These are phyloP conservation scores for Excoecaria agallocha DNA, from an alignment of 345 rosid species.

Conservation along the genomic window DNA sequence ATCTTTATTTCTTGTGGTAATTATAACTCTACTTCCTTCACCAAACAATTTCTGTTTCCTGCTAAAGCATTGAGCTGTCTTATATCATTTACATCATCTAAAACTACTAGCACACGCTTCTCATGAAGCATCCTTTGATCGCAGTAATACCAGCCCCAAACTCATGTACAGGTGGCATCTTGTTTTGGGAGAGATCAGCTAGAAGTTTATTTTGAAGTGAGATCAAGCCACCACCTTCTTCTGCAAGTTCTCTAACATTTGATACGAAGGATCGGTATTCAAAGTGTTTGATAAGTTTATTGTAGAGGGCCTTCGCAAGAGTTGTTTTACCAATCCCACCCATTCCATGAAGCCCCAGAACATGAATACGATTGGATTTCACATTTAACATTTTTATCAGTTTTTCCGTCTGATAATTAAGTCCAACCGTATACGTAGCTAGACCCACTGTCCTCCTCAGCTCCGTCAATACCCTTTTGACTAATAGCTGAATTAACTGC, in stretches of 20 bases:
- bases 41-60: constrained; percentile 41
- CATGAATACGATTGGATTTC: constrained; percentile 17
- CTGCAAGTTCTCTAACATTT: constrained; percentile 35
- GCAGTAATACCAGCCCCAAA: constrained; percentile 17
- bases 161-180: constrained; percentile 1
- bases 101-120: constrained; percentile 40
- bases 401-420: constrained; percentile 26
- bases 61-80: constrained; percentile 43
- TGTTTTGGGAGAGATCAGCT: constrained; percentile 17
- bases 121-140: constrained; percentile 29
- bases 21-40: constrained; percentile 49
- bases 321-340: constrained; percentile 52
- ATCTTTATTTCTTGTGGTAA: constrained; percentile 53
- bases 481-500: constrained; percentile 33
- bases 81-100: constrained; percentile 55
- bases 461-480: constrained; percentile 39
- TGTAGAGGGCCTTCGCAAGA: constrained; percentile 38
- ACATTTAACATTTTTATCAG: constrained; percentile 23
- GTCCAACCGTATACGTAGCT: constrained; percentile 39
- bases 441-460: constrained; percentile 46
- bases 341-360: constrained; percentile 38
- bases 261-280: constrained; percentile 28
- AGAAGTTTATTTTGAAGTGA: constrained; percentile 42
- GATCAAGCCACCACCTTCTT: constrained; percentile 25
- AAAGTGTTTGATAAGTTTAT: constrained; percentile 28